These are phyloP conservation scores for Kluyveromyces nonfermentans DNA, from an alignment of 805 yeast species.

Conservation along the genomic window DNA sequence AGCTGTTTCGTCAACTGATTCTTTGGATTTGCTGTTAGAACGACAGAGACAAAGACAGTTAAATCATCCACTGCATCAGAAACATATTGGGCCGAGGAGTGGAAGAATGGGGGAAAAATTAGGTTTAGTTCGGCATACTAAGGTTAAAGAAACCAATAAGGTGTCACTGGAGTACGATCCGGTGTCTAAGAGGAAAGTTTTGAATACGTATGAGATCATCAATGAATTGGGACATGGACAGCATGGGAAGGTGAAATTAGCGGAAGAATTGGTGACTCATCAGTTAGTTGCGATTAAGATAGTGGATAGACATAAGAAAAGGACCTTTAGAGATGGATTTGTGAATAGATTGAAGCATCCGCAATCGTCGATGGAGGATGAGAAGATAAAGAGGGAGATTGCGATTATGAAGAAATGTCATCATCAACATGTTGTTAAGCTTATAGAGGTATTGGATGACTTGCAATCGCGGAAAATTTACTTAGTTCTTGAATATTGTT, in stretches of 20 bases:
- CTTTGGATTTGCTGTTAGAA: conserved; percentile 32
- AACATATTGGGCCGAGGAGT: conserved; percentile 21
- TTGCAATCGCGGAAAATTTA: conserved; percentile 74
- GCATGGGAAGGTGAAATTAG: conserved; percentile 96
- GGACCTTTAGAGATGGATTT: conserved; percentile 32
- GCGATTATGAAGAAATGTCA: conserved; percentile 88
- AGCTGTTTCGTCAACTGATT: conserved; percentile 29
- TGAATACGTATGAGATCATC: conserved; percentile 84
- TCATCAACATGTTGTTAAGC: conserved; percentile 86
- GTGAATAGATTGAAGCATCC: conserved; percentile 27
- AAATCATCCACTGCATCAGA: conserved; percentile 35
- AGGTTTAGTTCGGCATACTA: conserved; percentile 10
- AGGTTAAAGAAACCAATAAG: conserved; percentile 74
- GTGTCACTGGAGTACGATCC: conserved; percentile 87
- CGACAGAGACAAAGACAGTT: conserved; percentile 33
- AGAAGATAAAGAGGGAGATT: conserved; percentile 73
- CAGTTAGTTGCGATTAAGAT: conserved; percentile 87
- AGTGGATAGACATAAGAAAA: conserved; percentile 57
- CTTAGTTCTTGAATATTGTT: conserved; percentile 80
- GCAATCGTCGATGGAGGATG: conserved; percentile 47
- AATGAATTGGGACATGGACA: conserved; percentile 91
- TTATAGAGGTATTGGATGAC: conserved; percentile 85
- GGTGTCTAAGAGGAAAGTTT: conserved; percentile 62
- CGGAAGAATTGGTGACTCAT: conserved; percentile 54
- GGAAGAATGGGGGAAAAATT: neutral